Percentiles rank a stretch among this genome's conserved stretches.
These are phyloP conservation scores for Yamagishiella unicocca DNA, from an alignment of 139 green algal species.

Conservation along the genomic window DNA sequence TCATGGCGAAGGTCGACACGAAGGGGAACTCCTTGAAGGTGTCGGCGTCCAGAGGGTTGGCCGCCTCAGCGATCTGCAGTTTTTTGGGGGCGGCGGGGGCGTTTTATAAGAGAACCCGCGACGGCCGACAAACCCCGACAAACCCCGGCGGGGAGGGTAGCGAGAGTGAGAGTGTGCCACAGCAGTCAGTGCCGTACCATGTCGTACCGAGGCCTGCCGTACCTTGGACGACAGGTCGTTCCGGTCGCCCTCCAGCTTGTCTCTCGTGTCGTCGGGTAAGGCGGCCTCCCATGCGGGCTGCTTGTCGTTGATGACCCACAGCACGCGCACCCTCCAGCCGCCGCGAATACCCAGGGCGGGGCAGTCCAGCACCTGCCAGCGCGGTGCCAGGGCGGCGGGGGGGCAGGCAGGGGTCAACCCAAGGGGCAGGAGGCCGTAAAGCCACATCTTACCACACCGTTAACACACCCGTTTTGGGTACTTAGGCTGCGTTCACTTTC, in stretches of 20 bases:
- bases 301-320: constrained; percentile 49
- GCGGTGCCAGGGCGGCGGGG: no score
- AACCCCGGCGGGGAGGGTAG: no score
- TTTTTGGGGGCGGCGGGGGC: neutral
- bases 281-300: constrained; percentile 35
- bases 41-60: constrained; percentile 22
- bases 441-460: neutral
- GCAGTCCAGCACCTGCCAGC: constrained; percentile 6
- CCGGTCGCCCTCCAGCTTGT: constrained; percentile 4
- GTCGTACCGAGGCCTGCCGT: neutral
- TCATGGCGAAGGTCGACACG: constrained; percentile 32
- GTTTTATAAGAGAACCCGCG: no score
- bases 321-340: constrained; percentile 21
- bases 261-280: constrained; percentile 39
- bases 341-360: constrained; percentile 6
- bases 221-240: neutral
- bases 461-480: no score
- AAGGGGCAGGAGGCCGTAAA: no score
- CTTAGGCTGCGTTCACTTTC: neutral
- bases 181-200: no score
- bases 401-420: no score
- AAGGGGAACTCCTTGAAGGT: constrained; percentile 26
- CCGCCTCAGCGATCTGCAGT: neutral
- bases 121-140: no score
- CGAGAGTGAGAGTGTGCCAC: no score